Base-by-base conservation (phyloP, 78 protist genomes). In the Polysphondylium violaceum region DNA sequence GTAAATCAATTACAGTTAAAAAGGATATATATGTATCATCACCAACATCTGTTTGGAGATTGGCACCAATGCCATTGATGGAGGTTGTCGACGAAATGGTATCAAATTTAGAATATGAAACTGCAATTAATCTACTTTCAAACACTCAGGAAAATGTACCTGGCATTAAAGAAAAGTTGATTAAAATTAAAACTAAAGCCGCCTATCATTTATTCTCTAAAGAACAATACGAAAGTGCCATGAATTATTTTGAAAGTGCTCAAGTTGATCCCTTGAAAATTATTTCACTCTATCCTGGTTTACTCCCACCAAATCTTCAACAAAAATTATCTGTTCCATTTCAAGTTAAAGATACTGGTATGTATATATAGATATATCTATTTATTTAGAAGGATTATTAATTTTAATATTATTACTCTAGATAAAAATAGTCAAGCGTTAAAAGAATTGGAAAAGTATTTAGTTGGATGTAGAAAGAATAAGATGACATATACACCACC, bases 221-320 rank as follows among this genome's bases (percentile, higher is more conserved):
- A 8, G 94, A 78, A 47, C 94, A 88, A 21, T 88, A 64, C 47
- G 56, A 36, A n/a, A 43, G 72, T n/a, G 94, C 94, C 1, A 88
- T 88, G 94, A 73, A 78, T 3, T 76, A 75, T n/a, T 88, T 63
- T 36, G 17, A 71, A 4, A 60, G 74, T 47, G 58, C 77, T 3
- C 63, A 55, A 11, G 63, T 88, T 44, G 94, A 88, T 65, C 94
- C 94, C 19, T 19, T 83, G 2, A 67, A 69, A 29, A 63, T 83
- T 44, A 69, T 83, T 11, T 55, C 79, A 6, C 51, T 64, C 38
- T 83, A 58, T 43, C 91, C 91, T 12, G 91, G 79, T n/a, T 69
- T 83, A 19, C 17, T 83, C 21, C 91, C 91, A 44, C 71, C 38
- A 2, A 43, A 40, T 29, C 71, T 83, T 38, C 91, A 83, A 44